Percentiles rank a stretch among this genome's conserved stretches.
phyloP scores from a whole-genome alignment of 2,329 filamentous ascomycete species.

The Scytalidium lignicola region DNA sequence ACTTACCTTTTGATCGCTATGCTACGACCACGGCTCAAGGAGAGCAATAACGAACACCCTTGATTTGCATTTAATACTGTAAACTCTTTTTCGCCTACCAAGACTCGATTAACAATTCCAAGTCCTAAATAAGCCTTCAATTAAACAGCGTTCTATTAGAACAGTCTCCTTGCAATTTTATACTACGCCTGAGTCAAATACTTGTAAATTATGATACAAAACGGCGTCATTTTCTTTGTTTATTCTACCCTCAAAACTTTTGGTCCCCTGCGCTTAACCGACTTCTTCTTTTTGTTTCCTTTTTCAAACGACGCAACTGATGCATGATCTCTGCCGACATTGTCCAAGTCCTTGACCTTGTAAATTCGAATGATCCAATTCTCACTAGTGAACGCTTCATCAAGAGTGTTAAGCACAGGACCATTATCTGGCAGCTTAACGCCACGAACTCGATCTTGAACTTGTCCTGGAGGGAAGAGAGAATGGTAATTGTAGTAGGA shows the following conservation, averaged over 20 bases:
- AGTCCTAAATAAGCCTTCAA: too few species aligned
- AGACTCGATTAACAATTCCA: too few species aligned
- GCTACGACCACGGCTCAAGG: too few species aligned
- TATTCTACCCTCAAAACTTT: conserved; percentile 70
- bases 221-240: conserved; percentile 13
- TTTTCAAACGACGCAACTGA: conserved; percentile 65
- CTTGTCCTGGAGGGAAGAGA: conserved; percentile 89
- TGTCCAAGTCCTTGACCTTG: conserved; percentile 99
- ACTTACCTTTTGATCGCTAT: too few species aligned
- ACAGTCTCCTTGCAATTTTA: conserved; percentile 19
- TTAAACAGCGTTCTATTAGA: conserved; percentile 14
- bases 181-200: conserved; percentile 10
- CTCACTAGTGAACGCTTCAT: conserved; percentile 97
- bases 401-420: conserved; percentile 79
- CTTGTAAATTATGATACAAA: conserved; percentile 25
- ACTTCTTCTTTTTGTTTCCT: conserved; percentile 80
- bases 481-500: conserved; percentile 96
- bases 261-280: conserved; percentile 65
- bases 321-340: conserved; percentile 84
- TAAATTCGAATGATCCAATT: conserved; percentile 99
- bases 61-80: too few species aligned
- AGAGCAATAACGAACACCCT: too few species aligned
- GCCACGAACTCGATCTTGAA: conserved; percentile 81
- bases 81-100: too few species aligned
- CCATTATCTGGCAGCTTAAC: conserved; percentile 75